Conservation (phyloP, 1,284 basidiomycete genomes). For the Tremellales sp. region DNA sequence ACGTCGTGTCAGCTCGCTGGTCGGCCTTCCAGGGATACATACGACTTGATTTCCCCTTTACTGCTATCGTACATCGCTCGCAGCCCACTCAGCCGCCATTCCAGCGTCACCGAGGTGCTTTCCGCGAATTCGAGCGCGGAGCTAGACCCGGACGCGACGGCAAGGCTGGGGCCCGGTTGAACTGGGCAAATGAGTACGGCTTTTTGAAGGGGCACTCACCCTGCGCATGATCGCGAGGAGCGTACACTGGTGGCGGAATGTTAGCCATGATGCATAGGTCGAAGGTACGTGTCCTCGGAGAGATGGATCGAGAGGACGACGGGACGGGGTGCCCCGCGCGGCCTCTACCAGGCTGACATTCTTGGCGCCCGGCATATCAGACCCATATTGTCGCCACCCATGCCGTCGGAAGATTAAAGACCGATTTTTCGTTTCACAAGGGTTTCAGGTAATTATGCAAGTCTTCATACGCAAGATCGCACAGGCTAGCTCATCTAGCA, state of each 20-base stretch:
- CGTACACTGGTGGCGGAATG: slow-evolving; percentile 30
- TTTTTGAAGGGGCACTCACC: slow-evolving; percentile 14
- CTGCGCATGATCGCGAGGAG: slow-evolving; percentile 32
- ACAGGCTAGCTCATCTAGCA: too few relatives aligned
- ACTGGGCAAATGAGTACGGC: background rate
- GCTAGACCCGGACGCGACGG: background rate
- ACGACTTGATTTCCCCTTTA: slow-evolving; percentile 47
- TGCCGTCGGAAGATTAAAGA: too few relatives aligned
- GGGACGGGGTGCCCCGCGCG: too few relatives aligned
- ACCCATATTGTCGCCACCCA: too few relatives aligned
- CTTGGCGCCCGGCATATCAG: too few relatives aligned
- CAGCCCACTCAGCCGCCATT: slow-evolving; percentile 68
- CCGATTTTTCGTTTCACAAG: too few relatives aligned
- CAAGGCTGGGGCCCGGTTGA: background rate
- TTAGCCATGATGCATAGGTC: slow-evolving; percentile 25
- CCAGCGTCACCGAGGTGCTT: slow-evolving; percentile 62
- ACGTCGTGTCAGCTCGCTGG: background rate
- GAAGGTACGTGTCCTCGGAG: too few relatives aligned
- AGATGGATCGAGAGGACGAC: too few relatives aligned
- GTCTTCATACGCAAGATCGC: too few relatives aligned
- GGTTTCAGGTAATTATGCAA: too few relatives aligned
- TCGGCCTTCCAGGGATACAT: slow-evolving; percentile 12
- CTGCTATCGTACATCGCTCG: slow-evolving; percentile 68
- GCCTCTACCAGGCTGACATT: too few relatives aligned
- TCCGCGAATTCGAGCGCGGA: slow-evolving; percentile 51